Evolutionary conservation across 2,329 filamentous ascomycete genomes (phyloP).

Genomic region (Trichophyton mentagrophytes): DNA sequence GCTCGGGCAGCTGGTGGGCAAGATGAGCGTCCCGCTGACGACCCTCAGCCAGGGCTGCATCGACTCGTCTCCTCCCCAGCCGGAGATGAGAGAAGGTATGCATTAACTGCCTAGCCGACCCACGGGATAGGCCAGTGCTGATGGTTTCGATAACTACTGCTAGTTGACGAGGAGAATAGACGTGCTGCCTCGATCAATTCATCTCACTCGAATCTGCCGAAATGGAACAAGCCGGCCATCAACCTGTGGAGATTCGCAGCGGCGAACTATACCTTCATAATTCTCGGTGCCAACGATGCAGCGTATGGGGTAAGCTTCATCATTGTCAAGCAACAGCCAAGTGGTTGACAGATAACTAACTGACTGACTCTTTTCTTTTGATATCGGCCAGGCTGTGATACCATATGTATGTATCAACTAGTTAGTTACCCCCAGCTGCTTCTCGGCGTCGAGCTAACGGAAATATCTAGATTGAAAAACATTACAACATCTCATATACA

Average conservation of each 20-base stretch:
- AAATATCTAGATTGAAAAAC: constrained; percentile 25
- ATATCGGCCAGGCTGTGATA: constrained; percentile 30
- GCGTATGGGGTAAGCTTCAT: constrained; percentile 40
- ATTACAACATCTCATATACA: constrained; percentile 35
- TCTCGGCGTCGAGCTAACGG: constrained; percentile 11
- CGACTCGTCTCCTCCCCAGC: not conserved
- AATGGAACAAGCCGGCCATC: constrained; percentile 50
- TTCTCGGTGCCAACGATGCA: constrained; percentile 44
- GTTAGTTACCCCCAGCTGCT: too few relatives aligned
- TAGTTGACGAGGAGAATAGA: not conserved
- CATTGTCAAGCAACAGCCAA: not conserved
- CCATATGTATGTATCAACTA: constrained; percentile 29
- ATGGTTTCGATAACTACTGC: not conserved
- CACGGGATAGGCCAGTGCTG: not conserved
- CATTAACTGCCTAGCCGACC: too few relatives aligned
- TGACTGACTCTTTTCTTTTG: not conserved
- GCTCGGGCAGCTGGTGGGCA: not conserved
- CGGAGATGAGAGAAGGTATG: not conserved
- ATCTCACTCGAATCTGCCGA: constrained; percentile 29
- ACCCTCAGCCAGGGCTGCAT: not conserved
- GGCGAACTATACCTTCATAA: constrained; percentile 45
- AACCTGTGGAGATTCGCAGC: constrained; percentile 49
- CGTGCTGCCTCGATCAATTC: not conserved
- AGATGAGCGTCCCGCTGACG: not conserved
- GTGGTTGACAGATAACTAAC: not conserved